These are phyloP conservation scores for Fonsecaea pedrosoi DNA, from an alignment of 2,329 filamentous ascomycete genomes.

Conservation along the genomic window DNA sequence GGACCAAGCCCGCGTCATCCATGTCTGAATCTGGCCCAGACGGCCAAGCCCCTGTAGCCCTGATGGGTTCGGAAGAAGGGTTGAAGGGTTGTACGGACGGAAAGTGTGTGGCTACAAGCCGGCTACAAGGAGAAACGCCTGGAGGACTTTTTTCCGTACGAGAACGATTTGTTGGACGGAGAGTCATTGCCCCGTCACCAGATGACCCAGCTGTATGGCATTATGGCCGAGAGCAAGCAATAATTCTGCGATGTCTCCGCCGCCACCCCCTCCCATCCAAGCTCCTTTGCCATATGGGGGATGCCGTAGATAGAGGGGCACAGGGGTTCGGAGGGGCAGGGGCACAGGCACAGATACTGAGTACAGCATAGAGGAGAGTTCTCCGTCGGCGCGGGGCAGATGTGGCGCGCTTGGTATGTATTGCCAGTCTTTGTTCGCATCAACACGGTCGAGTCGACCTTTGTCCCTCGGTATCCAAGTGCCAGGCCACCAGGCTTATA, in stretches of 20 bases:
- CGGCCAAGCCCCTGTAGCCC: too few species aligned
- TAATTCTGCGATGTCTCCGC: too few species aligned
- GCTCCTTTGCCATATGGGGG: neutral
- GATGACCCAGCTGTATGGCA: too few species aligned
- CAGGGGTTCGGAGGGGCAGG: neutral
- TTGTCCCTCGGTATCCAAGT: neutral
- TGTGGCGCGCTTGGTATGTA: neutral
- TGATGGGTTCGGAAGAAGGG: conserved; percentile 8
- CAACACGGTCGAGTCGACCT: neutral
- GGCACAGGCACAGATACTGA: neutral
- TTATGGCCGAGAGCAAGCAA: too few species aligned
- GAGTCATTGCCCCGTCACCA: conserved; percentile 10
- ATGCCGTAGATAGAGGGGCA: neutral
- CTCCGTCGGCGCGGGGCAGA: neutral
- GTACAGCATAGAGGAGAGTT: neutral
- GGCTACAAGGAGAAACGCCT: conserved; percentile 6
- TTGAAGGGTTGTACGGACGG: neutral
- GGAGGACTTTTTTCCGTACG: neutral
- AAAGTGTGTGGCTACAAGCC: conserved; percentile 5
- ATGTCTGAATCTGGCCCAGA: neutral
- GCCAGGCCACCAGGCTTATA: neutral
- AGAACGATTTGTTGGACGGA: neutral
- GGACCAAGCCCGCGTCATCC: neutral
- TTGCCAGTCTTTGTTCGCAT: neutral
- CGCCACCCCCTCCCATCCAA: neutral